phyloP scores from a whole-genome alignment of 2,329 filamentous ascomycete species.

The Fusarium anthophilum region DNA sequence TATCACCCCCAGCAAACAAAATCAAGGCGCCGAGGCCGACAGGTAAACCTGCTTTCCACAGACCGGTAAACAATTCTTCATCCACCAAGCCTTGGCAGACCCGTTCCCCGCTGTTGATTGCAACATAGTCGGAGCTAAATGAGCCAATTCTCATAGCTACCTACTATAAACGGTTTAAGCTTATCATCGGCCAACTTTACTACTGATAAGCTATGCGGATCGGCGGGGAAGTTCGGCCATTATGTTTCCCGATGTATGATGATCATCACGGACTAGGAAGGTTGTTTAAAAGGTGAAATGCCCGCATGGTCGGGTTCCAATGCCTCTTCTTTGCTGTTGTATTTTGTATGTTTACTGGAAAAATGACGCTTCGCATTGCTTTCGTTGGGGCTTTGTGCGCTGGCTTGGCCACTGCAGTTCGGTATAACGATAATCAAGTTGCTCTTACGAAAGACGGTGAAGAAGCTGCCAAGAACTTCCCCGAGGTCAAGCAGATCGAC shows the following conservation, averaged over 20 bases:
- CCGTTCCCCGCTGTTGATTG: slow-evolving; percentile 16
- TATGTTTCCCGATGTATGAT: not conserved
- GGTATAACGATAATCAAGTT: slow-evolving; percentile 43
- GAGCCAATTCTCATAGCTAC: slow-evolving; percentile 2
- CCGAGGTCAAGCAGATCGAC: slow-evolving; percentile 29
- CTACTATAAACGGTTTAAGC: slow-evolving; percentile 29
- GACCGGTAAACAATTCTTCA: slow-evolving; percentile 1
- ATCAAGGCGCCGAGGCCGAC: not conserved
- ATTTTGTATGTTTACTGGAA: not conserved
- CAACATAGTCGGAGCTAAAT: not conserved
- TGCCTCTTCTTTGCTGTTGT: not conserved
- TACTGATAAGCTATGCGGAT: slow-evolving; percentile 21
- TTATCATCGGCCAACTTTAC: slow-evolving; percentile 17
- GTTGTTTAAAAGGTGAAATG: slow-evolving; percentile 3
- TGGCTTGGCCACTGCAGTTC: slow-evolving; percentile 28
- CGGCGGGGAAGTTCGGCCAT: slow-evolving; percentile 3
- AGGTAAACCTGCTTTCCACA: not conserved
- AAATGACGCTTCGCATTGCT: slow-evolving; percentile 13
- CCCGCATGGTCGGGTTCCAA: not conserved
- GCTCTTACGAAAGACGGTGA: slow-evolving; percentile 33
- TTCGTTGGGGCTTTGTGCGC: slow-evolving; percentile 27
- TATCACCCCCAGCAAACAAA: not conserved
- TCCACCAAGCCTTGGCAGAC: slow-evolving; percentile 19
- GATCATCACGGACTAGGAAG: not conserved
- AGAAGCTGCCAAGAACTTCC: slow-evolving; percentile 38